Conservation (phyloP, 2,329 filamentous ascomycete species). For the Xylariaceae sp. region DNA sequence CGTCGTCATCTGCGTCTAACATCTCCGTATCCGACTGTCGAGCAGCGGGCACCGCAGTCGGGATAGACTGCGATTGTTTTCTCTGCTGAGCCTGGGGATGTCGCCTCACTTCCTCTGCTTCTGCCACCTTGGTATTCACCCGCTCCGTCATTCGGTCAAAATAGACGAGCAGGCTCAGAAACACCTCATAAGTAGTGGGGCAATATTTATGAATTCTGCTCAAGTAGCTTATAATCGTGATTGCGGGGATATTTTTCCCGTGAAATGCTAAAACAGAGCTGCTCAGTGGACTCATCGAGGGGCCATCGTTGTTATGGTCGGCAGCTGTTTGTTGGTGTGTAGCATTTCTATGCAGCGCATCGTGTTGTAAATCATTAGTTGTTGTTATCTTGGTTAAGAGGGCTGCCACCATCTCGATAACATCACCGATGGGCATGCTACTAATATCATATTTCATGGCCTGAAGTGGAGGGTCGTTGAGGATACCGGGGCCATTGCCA, state of each 20-base stretch:
- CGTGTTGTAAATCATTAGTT: slow-evolving; percentile 91
- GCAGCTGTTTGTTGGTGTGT: slow-evolving; percentile 54
- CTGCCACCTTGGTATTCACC: slow-evolving; percentile 76
- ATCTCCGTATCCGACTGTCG: slow-evolving; percentile 35
- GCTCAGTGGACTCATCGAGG: slow-evolving; percentile 58
- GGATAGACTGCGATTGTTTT: slow-evolving; percentile 23
- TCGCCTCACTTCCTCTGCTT: slow-evolving; percentile 54
- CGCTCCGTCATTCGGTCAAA: slow-evolving; percentile 98
- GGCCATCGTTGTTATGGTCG: slow-evolving; percentile 40
- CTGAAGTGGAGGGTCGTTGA: slow-evolving; percentile 49
- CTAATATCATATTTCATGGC: slow-evolving; percentile 85
- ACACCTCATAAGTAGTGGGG: slow-evolving; percentile 96
- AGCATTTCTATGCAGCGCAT: slow-evolving; percentile 73
- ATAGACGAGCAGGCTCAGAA: slow-evolving; percentile 89
- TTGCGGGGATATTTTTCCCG: slow-evolving; percentile 95
- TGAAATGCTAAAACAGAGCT: slow-evolving; percentile 86
- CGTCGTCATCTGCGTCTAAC: slow-evolving; percentile 34
- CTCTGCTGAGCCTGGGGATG: slow-evolving; percentile 35
- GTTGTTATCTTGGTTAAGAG: slow-evolving; percentile 95
- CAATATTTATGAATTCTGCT: slow-evolving; percentile 98
- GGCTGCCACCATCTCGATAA: slow-evolving; percentile 98
- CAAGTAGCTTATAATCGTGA: slow-evolving; percentile 93
- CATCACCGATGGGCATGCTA: slow-evolving; percentile 92
- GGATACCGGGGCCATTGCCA: slow-evolving; percentile 44
- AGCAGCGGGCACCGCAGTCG: slow-evolving; percentile 3